phyloP scores from a whole-genome alignment of 441 rosid genomes.

The Jatropha podagrica region DNA sequence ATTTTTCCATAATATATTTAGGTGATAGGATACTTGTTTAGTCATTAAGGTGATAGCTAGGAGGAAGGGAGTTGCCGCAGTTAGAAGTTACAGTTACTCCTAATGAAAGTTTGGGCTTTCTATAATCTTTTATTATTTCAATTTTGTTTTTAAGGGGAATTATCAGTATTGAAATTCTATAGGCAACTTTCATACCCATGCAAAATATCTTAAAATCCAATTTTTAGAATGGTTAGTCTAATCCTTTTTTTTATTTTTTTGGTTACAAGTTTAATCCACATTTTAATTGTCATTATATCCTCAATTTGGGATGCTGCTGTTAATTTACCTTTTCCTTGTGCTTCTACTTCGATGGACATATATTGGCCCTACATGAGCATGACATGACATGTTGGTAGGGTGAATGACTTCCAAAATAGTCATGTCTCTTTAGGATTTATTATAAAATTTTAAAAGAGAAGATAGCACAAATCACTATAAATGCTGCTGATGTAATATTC shows the following conservation, averaged over 20 bases:
- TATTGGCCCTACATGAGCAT: not conserved
- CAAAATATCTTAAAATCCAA: not conserved
- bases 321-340: not conserved
- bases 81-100: not conserved
- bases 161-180: not conserved
- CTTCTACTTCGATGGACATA: not conserved
- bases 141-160: not conserved
- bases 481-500: not conserved
- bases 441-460: not conserved
- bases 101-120: not conserved
- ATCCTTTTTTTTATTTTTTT: no score
- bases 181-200: not conserved
- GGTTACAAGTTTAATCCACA: not conserved
- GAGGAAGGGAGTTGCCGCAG: not conserved
- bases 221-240: not conserved
- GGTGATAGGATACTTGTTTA: constrained; percentile 2
- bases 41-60: not conserved
- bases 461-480: not conserved
- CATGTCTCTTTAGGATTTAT: not conserved
- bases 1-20: not conserved
- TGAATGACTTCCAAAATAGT: not conserved
- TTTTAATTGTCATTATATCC: not conserved
- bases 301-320: not conserved
- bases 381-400: not conserved
- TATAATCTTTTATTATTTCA: not conserved